phyloP scores from a whole-genome alignment of 1,139 yeast genomes.

The Candida neerlandica region DNA sequence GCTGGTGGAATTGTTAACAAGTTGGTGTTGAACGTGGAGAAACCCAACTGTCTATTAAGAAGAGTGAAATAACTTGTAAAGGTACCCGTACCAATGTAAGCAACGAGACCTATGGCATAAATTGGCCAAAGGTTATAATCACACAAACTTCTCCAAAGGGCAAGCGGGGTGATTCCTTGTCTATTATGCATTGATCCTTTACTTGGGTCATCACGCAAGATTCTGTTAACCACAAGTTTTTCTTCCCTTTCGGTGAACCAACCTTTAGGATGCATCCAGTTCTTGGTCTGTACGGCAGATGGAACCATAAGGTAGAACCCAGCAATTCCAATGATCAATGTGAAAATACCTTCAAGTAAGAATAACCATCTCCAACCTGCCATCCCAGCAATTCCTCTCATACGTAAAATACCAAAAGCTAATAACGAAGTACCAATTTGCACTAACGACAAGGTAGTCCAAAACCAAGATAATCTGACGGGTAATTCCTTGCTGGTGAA shows the following conservation, averaged over 20 bases:
- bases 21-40: conserved; percentile 56
- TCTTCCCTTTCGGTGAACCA: conserved; percentile 68
- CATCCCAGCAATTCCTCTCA: conserved; percentile 27
- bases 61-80: conserved; percentile 21
- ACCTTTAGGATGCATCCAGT: conserved; percentile 56
- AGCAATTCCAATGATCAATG: conserved; percentile 55
- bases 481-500: conserved; percentile 32
- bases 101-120: conserved; percentile 51
- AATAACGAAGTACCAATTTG: conserved; percentile 42
- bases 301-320: conserved; percentile 63
- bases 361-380: conserved; percentile 70
- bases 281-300: conserved; percentile 55
- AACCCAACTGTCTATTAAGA: conserved; percentile 54
- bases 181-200: conserved; percentile 38
- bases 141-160: conserved; percentile 30
- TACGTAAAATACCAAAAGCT: conserved; percentile 34
- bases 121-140: conserved; percentile 67
- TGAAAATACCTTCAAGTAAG: conserved; percentile 61
- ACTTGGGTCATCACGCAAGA: conserved; percentile 67
- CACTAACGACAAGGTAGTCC: conserved; percentile 20
- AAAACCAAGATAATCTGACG: conserved; percentile 25
- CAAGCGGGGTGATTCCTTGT: conserved; percentile 51
- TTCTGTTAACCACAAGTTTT: conserved; percentile 61
- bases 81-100: conserved; percentile 47
- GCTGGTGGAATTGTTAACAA: conserved; percentile 52